These are phyloP conservation scores for Setaria italica DNA, from an alignment of 202 grass and related monocot genomes.

Conservation along the genomic window DNA sequence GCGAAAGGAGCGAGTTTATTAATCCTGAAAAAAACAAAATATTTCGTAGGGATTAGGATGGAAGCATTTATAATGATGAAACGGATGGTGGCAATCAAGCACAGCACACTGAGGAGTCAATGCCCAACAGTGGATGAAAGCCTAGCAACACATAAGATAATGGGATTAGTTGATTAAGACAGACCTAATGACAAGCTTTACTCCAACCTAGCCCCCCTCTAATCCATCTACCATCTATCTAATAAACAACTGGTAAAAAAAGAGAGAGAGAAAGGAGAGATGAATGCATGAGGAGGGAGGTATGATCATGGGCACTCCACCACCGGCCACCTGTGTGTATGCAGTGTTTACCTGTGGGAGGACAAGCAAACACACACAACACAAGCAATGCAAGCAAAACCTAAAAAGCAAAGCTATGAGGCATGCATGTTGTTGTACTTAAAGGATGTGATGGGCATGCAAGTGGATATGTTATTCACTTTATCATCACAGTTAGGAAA, in stretches of 20 bases:
- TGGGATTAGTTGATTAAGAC: constrained; percentile 53
- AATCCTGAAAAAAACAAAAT: neutral
- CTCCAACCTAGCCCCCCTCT: constrained; percentile 40
- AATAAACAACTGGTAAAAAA: constrained; percentile 35
- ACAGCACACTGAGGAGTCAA: constrained; percentile 34
- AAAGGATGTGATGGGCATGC: constrained; percentile 53
- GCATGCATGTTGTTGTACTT: constrained; percentile 48
- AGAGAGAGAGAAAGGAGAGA: neutral
- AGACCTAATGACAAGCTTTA: constrained; percentile 45
- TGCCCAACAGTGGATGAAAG: constrained; percentile 41
- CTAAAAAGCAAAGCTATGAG: constrained; percentile 36
- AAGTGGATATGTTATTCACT: constrained; percentile 47
- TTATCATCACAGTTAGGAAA: neutral
- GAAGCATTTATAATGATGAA: constrained; percentile 28
- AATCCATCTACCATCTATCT: constrained; percentile 46
- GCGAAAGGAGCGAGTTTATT: constrained; percentile 7
- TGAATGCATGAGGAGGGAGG: neutral
- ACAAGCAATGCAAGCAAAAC: constrained; percentile 48
- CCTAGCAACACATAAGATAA: constrained; percentile 22
- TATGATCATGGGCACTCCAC: constrained; percentile 54
- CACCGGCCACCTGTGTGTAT: neutral
- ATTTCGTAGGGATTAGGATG: constrained; percentile 46
- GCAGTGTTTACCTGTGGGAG: constrained; percentile 40
- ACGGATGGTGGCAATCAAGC: constrained; percentile 26
- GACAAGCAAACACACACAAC: constrained; percentile 38